Evolutionary conservation across 805 yeast species (phyloP).

Genomic region (Hagleromyces aurorensis): DNA sequence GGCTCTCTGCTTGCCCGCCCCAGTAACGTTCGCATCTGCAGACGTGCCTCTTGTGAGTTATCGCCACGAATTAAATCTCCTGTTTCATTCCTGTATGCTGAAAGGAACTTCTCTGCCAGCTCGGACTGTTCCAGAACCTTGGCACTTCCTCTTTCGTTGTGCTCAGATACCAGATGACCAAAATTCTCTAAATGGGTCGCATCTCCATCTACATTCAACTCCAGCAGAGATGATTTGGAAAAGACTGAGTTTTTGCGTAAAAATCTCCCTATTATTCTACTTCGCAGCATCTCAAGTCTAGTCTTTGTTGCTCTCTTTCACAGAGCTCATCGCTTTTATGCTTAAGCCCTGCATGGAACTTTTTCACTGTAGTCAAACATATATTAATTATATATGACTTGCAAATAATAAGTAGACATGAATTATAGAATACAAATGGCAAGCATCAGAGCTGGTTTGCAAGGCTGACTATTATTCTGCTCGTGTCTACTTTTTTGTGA

Average conservation of each 20-base stretch:
- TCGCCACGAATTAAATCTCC: constrained; percentile 14
- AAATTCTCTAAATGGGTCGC: constrained; percentile 2
- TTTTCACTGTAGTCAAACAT: too few species aligned
- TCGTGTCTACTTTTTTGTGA: too few species aligned
- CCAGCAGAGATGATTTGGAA: constrained; percentile 2
- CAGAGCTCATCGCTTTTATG: too few species aligned
- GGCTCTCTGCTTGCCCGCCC: constrained; percentile 48
- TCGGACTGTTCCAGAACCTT: constrained; percentile 34
- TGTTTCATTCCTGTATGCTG: constrained; percentile 25
- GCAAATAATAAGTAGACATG: too few species aligned
- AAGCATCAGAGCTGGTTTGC: too few species aligned
- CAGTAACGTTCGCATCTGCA: constrained; percentile 47
- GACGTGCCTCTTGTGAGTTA: constrained; percentile 33
- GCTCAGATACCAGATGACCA: constrained; percentile 12
- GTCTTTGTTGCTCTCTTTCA: too few species aligned
- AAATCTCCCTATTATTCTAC: too few species aligned
- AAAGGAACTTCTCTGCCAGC: constrained; percentile 24
- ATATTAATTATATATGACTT: too few species aligned
- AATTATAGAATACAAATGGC: too few species aligned
- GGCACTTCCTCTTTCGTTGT: constrained; percentile 1
- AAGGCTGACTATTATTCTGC: too few species aligned
- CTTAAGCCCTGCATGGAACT: too few species aligned
- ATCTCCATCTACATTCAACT: constrained; percentile 4
- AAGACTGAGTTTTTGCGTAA: constrained; percentile 4
- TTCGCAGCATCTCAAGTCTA: too few species aligned